Base-by-base conservation (phyloP, 306 rosid species). In the Ziziphus jujuba region DNA sequence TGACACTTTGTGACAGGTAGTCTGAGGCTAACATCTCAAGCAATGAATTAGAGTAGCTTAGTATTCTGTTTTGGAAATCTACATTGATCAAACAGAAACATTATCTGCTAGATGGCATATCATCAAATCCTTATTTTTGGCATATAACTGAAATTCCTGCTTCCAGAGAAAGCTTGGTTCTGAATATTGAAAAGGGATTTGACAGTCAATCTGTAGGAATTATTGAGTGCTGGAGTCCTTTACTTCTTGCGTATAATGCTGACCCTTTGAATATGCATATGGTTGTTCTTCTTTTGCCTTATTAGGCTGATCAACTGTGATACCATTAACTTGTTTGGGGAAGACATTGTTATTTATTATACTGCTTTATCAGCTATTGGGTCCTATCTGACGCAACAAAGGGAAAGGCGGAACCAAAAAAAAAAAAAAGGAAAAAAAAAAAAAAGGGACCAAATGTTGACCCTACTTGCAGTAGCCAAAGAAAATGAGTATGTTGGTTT, bases 1-100 rank as follows among this genome's bases (percentile, higher is more conserved):
- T 68, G 58, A 66, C 82, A 77, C 74, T 67, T 79, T 75, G 72
- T 82, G 87, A 78, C 85, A 88, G 92, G 89, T 83, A 81, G 80
- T 79, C 60, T 76, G 89, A 84, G 72, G 91, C 92, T 88, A 88
- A 86, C 87, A 79, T 51, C 79, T 47, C 67, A 72, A 72, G 84
- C 75, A 65, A 77, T 82, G 76, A 73, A 76, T 63, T 52, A 71
- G 68, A 60, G 56, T 82, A 67, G 78, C 76, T 68, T 80, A 75
- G 66, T 74, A 70, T 64, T 72, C 60, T 40, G 78, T 75, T 68
- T 71, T 59, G 43, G 75, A 81, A 36, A 65, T 65, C 77, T 81
- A 40, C 59, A 47, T 47, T 23, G 24, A 62, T 82, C 60, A 31
- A 28, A 71, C 50, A 71, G 21, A 59, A 49, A 52, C 56, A 33